Percentiles rank a stretch among this genome's conserved stretches.
These are phyloP conservation scores for Candida mattraensis DNA, from an alignment of 805 yeast genomes.

Conservation along the genomic window DNA sequence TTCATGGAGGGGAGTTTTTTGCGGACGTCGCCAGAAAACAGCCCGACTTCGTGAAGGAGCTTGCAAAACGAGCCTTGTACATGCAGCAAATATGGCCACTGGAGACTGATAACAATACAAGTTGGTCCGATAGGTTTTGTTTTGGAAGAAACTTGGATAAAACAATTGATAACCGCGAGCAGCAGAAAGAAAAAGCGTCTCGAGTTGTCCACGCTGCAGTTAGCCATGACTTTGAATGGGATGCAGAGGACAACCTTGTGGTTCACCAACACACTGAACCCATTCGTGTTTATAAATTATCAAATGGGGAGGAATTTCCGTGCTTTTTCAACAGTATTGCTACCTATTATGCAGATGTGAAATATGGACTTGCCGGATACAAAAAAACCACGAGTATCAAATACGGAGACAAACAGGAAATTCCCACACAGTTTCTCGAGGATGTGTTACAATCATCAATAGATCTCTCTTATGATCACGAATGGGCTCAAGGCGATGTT, in stretches of 20 bases:
- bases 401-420: conserved; percentile 26
- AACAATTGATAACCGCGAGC: conserved; percentile 25
- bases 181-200: conserved; percentile 30
- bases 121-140: conserved; percentile 33
- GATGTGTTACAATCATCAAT: conserved; percentile 17
- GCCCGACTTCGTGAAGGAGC: conserved; percentile 26
- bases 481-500: conserved; percentile 36
- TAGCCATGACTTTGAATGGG: conserved; percentile 32
- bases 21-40: conserved; percentile 16
- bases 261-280: conserved; percentile 32
- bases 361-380: conserved; percentile 7
- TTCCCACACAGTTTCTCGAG: conserved; percentile 22
- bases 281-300: conserved; percentile 20
- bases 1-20: conserved; percentile 35
- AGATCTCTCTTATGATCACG: conserved; percentile 29
- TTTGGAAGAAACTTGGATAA: conserved; percentile 33
- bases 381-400: conserved; percentile 12
- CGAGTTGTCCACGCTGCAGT: conserved; percentile 21
- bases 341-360: conserved; percentile 20
- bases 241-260: conserved; percentile 25
- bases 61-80: conserved; percentile 27
- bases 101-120: conserved; percentile 15
- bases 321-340: conserved; percentile 30
- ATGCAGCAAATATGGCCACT: conserved; percentile 32
- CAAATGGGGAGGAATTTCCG: conserved; percentile 21